Conservation (phyloP, 2,329 filamentous ascomycete genomes). For the Curvularia hawaiiensis region DNA sequence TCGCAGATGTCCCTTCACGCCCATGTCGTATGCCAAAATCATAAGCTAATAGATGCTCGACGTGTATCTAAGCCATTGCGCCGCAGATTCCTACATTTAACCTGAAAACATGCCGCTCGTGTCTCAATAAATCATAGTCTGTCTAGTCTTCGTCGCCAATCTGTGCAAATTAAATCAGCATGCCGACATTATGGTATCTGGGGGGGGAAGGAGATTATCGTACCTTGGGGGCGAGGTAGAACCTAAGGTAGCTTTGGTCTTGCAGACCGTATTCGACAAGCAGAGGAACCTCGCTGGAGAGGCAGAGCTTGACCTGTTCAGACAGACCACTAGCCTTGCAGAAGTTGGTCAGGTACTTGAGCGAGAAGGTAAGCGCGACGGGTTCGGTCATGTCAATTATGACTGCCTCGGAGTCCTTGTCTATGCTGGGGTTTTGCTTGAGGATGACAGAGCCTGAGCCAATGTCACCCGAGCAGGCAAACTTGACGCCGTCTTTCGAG, state of each 20-base stretch:
- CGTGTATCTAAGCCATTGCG: constrained; percentile 37
- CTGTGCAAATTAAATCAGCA: constrained; percentile 58
- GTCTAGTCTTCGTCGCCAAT: constrained; percentile 70
- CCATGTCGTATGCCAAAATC: constrained; percentile 23
- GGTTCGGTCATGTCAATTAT: constrained; percentile 91
- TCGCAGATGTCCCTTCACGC: constrained; percentile 25
- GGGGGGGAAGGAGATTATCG: constrained; percentile 25
- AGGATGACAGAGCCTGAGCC: constrained; percentile 93
- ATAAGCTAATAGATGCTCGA: constrained; percentile 29
- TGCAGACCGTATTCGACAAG: constrained; percentile 87
- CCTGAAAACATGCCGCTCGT: constrained; percentile 34
- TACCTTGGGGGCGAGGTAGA: constrained; percentile 99
- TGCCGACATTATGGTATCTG: neutral
- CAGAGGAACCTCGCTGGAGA: constrained; percentile 95
- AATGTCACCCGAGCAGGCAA: constrained; percentile 91
- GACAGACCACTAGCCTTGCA: constrained; percentile 95
- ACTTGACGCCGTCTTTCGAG: constrained; percentile 96
- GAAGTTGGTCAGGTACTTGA: constrained; percentile 99
- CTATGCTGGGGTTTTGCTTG: constrained; percentile 83
- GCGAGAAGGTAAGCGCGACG: constrained; percentile 92
- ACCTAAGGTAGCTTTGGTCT: constrained; percentile 90
- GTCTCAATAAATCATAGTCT: constrained; percentile 23
- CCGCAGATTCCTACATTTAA: constrained; percentile 32
- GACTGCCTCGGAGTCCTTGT: constrained; percentile 85
- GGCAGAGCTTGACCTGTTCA: constrained; percentile 81